Conservation (phyloP, 2,329 filamentous ascomycete genomes). For the Fusarium virguliforme region DNA sequence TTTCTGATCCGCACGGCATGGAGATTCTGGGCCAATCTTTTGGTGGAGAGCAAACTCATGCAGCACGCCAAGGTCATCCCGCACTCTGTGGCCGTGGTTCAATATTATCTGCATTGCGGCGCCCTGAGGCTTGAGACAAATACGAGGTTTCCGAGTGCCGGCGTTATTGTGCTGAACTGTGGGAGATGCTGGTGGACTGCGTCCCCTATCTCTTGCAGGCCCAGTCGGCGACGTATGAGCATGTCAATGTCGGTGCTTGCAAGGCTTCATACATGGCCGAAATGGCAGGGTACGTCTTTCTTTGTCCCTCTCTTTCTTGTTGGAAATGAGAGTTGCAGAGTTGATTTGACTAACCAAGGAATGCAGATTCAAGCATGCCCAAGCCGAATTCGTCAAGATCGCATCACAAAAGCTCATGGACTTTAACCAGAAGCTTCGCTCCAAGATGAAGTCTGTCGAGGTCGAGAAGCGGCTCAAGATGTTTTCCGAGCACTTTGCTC, state of each 20-base stretch:
- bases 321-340: not conserved
- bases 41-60: conserved; percentile 22
- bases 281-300: conserved; percentile 20
- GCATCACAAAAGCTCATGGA: not conserved
- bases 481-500: not conserved
- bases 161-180: conserved; percentile 24
- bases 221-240: not conserved
- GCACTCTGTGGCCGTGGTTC: conserved; percentile 22
- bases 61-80: conserved; percentile 31
- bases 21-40: conserved; percentile 1
- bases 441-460: not conserved
- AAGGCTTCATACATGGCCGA: conserved; percentile 25
- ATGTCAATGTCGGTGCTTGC: conserved; percentile 4
- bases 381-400: not conserved
- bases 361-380: conserved; percentile 1
- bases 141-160: not conserved
- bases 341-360: not conserved
- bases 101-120: conserved; percentile 23
- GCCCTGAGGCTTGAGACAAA: conserved; percentile 6
- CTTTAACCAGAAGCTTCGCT: conserved; percentile 2
- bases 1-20: conserved; percentile 16
- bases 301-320: not conserved
- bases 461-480: not conserved
- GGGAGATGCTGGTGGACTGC: conserved; percentile 22
- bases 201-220: conserved; percentile 20